A percentile compares a stretch with the other conserved stretches of the same genome.
phyloP scores from a whole-genome alignment of 78 protist species.

The Bodo saltans region DNA sequence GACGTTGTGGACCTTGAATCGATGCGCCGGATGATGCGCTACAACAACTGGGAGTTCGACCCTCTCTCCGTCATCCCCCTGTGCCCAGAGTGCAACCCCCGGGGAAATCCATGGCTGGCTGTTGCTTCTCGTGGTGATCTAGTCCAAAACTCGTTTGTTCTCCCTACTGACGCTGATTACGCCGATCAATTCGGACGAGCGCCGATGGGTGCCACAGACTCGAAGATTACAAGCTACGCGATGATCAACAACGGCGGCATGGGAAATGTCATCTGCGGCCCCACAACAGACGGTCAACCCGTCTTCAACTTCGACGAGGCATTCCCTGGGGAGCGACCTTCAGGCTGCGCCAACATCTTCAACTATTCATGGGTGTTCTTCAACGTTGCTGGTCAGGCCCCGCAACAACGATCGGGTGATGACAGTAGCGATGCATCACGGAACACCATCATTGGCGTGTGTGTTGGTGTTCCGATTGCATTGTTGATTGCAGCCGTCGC shows the following conservation, averaged over 20 bases:
- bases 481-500: no score
- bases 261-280: constrained; percentile 26
- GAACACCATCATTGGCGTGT: no score
- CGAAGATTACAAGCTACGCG: neutral
- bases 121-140: constrained; percentile 66
- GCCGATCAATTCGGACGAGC: neutral
- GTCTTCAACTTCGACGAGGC: neutral
- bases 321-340: neutral
- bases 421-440: no score
- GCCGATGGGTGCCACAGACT: neutral
- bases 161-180: neutral
- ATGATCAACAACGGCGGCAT: neutral
- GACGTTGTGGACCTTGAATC: constrained; percentile 36
- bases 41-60: constrained; percentile 67
- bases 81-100: neutral
- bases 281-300: constrained; percentile 51
- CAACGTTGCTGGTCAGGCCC: no score
- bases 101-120: constrained; percentile 62
- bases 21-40: constrained; percentile 57
- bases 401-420: no score
- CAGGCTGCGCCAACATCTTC: constrained; percentile 15
- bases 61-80: constrained; percentile 36
- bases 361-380: constrained; percentile 9
- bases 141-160: neutral
- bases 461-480: no score